Evolutionary conservation across 2,329 filamentous ascomycete species (phyloP), one percentile per base, ranked within the genome.

Genomic region (Penicillium sp.): DNA sequence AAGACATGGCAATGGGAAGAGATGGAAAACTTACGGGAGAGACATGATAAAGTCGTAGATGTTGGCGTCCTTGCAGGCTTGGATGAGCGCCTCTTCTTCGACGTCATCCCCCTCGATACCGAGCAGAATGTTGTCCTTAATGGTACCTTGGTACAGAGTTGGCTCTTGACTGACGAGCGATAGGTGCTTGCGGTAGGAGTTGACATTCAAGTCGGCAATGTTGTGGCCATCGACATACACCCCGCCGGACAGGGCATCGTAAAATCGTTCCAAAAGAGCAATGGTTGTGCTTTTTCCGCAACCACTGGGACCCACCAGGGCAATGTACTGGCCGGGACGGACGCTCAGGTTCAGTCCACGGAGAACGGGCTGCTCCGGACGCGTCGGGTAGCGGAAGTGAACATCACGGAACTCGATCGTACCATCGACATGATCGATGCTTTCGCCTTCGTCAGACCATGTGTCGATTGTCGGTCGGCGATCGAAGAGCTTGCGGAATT

Each of bases 271-370:
- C 20, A 96, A 71, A 3, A 96, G 74, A 3, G 86, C 84, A 59
- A 96, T 94, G 0, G 89, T 93, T 0, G 92, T 96, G 33, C 81
- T 87, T 70, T 98, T 96, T 41, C 92, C 92, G 57, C 89, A 95
- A 2, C 92, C 90, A 30, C 84, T 92, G 0, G 90, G 84, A n/a
- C 92, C 92, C 6, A 96, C 92, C 2, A 96, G 76, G 0, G 90
- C 92, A 62, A 71, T 55, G 45, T 70, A 70, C 45, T 71, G 67
- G 9, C 68, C 68, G 15, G 67, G 66, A 40, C 68, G 64, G 44
- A 71, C 65, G 4, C 59, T 67, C 35, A 71, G 45, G 41, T 90
- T 82, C 8, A 95, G 72, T 0, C 89, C 90, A 17, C 86, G 83
- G 2, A 96, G 79, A 0, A 96, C 87, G n/a, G 87, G 85, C 52